Evolutionary conservation across 352 stramenopile genomes (phyloP).

Genomic region (Phytophthora sojae): DNA sequence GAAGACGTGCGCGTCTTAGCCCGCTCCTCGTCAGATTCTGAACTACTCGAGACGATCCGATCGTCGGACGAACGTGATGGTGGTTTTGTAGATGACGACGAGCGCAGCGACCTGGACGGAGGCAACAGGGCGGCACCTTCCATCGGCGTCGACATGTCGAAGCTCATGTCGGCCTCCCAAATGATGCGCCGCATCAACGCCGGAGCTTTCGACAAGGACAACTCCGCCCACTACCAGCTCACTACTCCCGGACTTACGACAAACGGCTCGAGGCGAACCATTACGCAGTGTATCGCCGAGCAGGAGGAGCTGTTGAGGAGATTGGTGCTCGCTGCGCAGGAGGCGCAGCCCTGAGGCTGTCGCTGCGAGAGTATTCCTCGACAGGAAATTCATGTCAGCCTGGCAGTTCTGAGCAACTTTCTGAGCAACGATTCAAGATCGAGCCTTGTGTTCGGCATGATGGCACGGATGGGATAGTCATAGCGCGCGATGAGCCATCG

Average conservation of each 20-base stretch:
- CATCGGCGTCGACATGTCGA: constrained; percentile 37
- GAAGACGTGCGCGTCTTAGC: constrained; percentile 14
- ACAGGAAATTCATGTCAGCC: background rate
- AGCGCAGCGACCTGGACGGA: constrained; percentile 15
- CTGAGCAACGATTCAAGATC: constrained; percentile 16
- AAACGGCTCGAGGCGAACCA: constrained; percentile 20
- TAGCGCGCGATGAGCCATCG: constrained; percentile 5
- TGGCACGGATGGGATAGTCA: constrained; percentile 22
- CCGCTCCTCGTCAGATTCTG: constrained; percentile 34
- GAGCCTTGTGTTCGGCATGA: constrained; percentile 2
- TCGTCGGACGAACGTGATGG: constrained; percentile 32
- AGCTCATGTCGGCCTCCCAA: constrained; percentile 34
- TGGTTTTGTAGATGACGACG: constrained; percentile 30
- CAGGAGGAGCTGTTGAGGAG: constrained; percentile 41
- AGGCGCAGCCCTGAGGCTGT: constrained; percentile 11
- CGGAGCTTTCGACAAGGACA: constrained; percentile 21
- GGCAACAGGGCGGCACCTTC: background rate
- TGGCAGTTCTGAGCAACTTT: too few relatives aligned
- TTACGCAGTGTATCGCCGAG: constrained; percentile 42
- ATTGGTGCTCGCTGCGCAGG: constrained; percentile 36
- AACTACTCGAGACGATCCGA: constrained; percentile 40
- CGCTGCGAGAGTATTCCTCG: background rate
- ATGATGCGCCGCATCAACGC: constrained; percentile 37
- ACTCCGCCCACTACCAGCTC: constrained; percentile 1
- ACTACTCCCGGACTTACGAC: background rate